phyloP scores from a whole-genome alignment of 805 yeast species.

The Grigorovia transvaalensis region DNA sequence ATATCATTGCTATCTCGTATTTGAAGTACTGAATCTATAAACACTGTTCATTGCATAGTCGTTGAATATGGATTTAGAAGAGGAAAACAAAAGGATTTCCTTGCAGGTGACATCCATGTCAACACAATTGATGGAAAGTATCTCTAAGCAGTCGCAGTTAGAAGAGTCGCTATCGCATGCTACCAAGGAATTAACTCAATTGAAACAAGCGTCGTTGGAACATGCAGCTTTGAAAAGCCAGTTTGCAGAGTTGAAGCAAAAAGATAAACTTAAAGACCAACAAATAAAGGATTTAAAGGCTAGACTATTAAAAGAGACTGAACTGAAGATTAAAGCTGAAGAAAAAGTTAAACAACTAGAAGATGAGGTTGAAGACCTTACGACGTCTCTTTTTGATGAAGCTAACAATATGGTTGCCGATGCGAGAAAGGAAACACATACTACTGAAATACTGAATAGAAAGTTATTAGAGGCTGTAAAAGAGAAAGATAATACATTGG shows the following conservation, averaged over 20 bases:
- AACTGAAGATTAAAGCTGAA: slow-evolving; percentile 41
- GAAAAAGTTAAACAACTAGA: slow-evolving; percentile 49
- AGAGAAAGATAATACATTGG: slow-evolving; percentile 62
- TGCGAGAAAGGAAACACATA: slow-evolving; percentile 60
- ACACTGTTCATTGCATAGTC: too few relatives aligned
- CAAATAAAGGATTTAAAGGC: slow-evolving; percentile 28
- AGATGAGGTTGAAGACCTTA: slow-evolving; percentile 69
- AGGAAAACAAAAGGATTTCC: slow-evolving; percentile 37
- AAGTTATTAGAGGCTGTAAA: slow-evolving; percentile 42
- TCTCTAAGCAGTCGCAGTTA: slow-evolving; percentile 44
- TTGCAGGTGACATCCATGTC: slow-evolving; percentile 47
- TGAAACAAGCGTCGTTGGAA: slow-evolving; percentile 15
- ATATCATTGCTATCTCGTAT: background rate
- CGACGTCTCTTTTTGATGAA: slow-evolving; percentile 68
- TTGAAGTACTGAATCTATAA: too few relatives aligned
- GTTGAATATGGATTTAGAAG: slow-evolving; percentile 10
- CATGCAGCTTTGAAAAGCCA: slow-evolving; percentile 25
- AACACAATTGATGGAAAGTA: slow-evolving; percentile 50
- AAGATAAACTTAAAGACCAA: slow-evolving; percentile 11
- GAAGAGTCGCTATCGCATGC: slow-evolving; percentile 41
- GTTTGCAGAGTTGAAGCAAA: slow-evolving; percentile 27
- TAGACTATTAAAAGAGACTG: slow-evolving; percentile 23
- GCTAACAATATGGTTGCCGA: slow-evolving; percentile 79
- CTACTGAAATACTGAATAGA: slow-evolving; percentile 47
- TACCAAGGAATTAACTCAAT: slow-evolving; percentile 24